Evolutionary conservation across 345 rosid genomes (phyloP), one percentile per base, ranked within the genome.

Genomic region (Citrus trifoliata): DNA sequence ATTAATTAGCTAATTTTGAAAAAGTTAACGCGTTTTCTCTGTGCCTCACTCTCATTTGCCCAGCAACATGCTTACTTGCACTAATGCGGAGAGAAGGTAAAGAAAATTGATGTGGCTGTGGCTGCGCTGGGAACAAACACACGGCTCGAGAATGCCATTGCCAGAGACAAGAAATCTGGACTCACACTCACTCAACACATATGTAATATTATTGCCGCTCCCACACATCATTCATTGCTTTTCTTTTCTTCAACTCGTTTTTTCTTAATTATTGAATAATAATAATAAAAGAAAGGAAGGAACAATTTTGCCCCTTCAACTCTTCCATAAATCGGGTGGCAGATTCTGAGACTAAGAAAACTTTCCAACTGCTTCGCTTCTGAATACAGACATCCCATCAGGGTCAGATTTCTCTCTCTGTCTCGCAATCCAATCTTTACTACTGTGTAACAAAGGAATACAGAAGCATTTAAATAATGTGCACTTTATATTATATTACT

Each of bases 131-230:
- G 78, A 81, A 79, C 82, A 77, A 61, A 63, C 86, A 80, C 86
- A 81, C 76, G 86, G 88, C 86, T 83, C 86, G 88, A 86, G 88
- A 79, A 35, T 32, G 24, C 30, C 66, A 7, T 0, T 3, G 51
- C 51, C 37, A 71, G 64, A 67, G 53, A 67, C 48, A 53, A 53
- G 58, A 53, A 5, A 19, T 46, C 21, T 16, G 69, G 70, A 69
- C 22, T 13, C 51, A 30, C 61, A 74, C 33, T 53, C 35, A 28
- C 28, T 32, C 73, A 62, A 42, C 35, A 32, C 2, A 18, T 3
- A 18, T 3, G 21, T 16, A 7, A 27, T 18, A 40, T 76, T 35
- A 79, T 78, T 75, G 83, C 80, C 74, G 35, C 64, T 59, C 82
- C 62, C 75, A 67, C 65, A 37, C 65, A 77, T 73, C 74, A 77